phyloP scores from a whole-genome alignment of 495 filamentous ascomycete genomes.

The Podospora anserina region DNA sequence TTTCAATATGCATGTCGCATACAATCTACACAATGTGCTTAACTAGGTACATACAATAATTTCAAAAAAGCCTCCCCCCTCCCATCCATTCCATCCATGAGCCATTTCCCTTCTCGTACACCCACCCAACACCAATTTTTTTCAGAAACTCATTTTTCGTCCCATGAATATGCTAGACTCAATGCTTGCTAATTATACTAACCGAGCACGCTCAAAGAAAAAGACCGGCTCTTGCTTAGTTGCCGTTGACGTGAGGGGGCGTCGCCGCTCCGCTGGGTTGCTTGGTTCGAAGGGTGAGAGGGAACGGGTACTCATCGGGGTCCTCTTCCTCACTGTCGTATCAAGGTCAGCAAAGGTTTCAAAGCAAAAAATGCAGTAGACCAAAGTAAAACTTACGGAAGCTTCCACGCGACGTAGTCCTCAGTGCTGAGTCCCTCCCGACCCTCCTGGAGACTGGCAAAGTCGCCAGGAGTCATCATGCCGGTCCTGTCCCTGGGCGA shows the following conservation, averaged over 20 bases:
- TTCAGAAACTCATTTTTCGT: neutral
- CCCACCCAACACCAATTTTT: neutral
- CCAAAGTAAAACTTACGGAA: constrained; percentile 68
- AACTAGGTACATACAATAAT: neutral
- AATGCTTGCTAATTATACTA: constrained; percentile 8
- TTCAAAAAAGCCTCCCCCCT: neutral
- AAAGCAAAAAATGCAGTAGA: neutral
- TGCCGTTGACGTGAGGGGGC: constrained; percentile 45
- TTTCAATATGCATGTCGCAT: neutral
- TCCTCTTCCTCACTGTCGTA: constrained; percentile 83
- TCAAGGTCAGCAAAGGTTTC: constrained; percentile 11
- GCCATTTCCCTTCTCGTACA: neutral
- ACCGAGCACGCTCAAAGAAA: neutral
- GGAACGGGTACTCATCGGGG: constrained; percentile 88
- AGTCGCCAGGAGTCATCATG: constrained; percentile 99
- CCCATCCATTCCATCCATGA: neutral
- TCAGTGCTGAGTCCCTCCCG: constrained; percentile 91
- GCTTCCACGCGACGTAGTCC: constrained; percentile 96
- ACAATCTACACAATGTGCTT: neutral
- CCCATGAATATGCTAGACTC: neutral
- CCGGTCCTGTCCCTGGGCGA: constrained; percentile 86
- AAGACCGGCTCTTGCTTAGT: constrained; percentile 20
- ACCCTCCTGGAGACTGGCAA: constrained; percentile 91
- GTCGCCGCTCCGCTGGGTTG: constrained; percentile 34
- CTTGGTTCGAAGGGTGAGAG: constrained; percentile 69